Evolutionary conservation across 169 alveolate species (phyloP).

Genomic region (Cyclospora cayetanensis): DNA sequence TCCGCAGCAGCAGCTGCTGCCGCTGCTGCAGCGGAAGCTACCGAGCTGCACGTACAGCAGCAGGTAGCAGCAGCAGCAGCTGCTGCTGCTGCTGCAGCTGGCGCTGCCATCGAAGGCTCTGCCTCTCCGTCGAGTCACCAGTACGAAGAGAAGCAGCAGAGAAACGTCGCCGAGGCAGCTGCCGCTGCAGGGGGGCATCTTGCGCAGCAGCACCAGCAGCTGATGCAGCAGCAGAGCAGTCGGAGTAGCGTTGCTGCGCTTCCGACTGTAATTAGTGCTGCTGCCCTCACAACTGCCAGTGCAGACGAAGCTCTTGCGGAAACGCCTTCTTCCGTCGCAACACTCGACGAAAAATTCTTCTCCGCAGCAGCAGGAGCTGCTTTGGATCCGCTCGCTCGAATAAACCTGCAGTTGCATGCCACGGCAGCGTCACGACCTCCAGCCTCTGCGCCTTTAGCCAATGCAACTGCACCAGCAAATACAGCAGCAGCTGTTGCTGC

Average conservation of each 20-base stretch:
- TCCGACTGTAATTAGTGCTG: no score
- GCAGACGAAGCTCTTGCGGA: no score
- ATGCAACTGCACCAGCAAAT: constrained; percentile 51
- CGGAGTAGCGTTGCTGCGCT: no score
- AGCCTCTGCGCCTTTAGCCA: no score
- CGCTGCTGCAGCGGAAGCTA: constrained; percentile 18
- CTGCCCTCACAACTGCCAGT: no score
- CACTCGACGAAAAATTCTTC: background rate
- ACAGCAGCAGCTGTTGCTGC: constrained; percentile 53
- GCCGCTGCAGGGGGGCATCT: background rate
- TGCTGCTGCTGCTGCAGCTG: background rate
- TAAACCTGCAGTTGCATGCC: no score
- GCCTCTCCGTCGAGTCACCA: background rate
- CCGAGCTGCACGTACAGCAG: constrained; percentile 13
- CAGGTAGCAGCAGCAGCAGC: constrained; percentile 20
- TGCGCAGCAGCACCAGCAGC: constrained; percentile 22
- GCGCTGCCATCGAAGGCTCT: background rate
- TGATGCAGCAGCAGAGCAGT: background rate
- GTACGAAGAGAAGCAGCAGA: background rate
- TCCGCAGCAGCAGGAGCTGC: background rate
- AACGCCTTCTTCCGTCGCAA: no score
- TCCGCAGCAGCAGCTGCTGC: background rate
- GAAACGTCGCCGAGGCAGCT: background rate
- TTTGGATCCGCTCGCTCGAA: no score
- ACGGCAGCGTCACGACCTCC: no score